Evolutionary conservation across 768 basidiomycete species (phyloP), one percentile per base, ranked within the genome.

Genomic region (Mycena haematopus): DNA sequence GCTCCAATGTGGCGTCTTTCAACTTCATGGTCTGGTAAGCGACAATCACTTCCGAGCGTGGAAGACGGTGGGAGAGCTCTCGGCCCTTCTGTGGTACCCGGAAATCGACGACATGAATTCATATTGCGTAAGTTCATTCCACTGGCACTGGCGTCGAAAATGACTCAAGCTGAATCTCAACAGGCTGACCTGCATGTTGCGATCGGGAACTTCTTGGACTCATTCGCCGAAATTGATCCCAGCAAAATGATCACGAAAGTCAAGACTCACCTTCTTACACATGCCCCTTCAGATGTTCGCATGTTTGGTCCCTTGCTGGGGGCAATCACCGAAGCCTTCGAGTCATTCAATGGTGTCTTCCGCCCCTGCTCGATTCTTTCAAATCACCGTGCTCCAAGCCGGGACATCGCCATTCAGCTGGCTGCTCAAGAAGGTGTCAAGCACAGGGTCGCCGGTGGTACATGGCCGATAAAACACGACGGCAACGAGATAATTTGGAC

Each of bases 341-440:
- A 82, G 58, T 72, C 70, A 36, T 82, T 64, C 62, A 81, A 82
- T 63, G 73, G 71, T 9, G 68, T 82, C 19, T 80, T 81, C 53
- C 69, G 77, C 0, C 14, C 72, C 5, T 72, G 72, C 46, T 76
- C 72, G 15, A 66, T 81, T 21, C 62, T 71, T 33, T 75, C 71
- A 21, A 81, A 81, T 60, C 74, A 74, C 38, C 72, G 68, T 5
- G 71, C 76, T 4, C 77, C 78, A 1, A 78, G 77, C 56, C 72
- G 72, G 2, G 76, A 79, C 58, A 76, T 76, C 47, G 73, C 75
- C 9, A 19, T 19, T 4, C 40, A 42, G 40, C 40, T 42, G 9
- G 40, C 19, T 5, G 9, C 19, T n/a, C 40, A 42, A n/a, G 40
- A 42, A 42, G 40, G 40, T n/a, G n/a, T 75, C 1, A 65, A 66